Evolutionary conservation across 2,329 filamentous ascomycete species (phyloP), one percentile per base, ranked within the genome.

Genomic region (Ceratocystis harringtonii): DNA sequence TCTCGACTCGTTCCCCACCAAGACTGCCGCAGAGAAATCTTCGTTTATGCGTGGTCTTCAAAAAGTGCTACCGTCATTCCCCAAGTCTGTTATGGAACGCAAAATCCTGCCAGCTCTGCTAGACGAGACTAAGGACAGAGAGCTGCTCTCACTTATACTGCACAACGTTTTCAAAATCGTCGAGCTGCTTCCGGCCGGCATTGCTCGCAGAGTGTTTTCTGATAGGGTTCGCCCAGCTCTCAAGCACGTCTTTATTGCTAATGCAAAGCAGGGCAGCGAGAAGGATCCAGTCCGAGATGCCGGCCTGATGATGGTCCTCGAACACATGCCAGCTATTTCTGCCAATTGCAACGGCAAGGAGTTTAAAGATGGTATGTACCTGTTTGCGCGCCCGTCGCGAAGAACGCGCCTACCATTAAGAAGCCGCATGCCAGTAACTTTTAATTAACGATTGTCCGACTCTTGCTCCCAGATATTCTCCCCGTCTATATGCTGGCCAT

Each of bases 141-240:
- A 96, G 55, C 80, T 97, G 0, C 78, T 96, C 4, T 86, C 92
- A 0, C 77, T 92, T 52, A 90, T 97, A 44, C 76, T 99, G 22
- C 89, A 94, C 68, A 97, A 96, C 69, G 81, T 96, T 25, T 96
- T 99, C 76, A 91, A 90, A 68, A 95, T 97, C 45, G 79, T 96
- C 63, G 84, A 87, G 64, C 80, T 89, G 41, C 78, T 96, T 62
- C 89, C 92, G 0, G 86, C 84, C 5, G 48, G 63, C 4, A 55
- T 65, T 12, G 87, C 88, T 8, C 88, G 85, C 70, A 84, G 90
- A 44, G 83, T 87, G 0, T 95, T 99, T 72, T 84, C 85, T 0
- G 92, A 96, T 52, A 90, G 85, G 73, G 87, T 97, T 10, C 84
- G 95, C n/a, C 90, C 92, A 4, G 84, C 81, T 25, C 77, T 99